Base-by-base conservation (phyloP, 225 moss, liverwort and hornwort genomes). In the Neckera pumila region DNA sequence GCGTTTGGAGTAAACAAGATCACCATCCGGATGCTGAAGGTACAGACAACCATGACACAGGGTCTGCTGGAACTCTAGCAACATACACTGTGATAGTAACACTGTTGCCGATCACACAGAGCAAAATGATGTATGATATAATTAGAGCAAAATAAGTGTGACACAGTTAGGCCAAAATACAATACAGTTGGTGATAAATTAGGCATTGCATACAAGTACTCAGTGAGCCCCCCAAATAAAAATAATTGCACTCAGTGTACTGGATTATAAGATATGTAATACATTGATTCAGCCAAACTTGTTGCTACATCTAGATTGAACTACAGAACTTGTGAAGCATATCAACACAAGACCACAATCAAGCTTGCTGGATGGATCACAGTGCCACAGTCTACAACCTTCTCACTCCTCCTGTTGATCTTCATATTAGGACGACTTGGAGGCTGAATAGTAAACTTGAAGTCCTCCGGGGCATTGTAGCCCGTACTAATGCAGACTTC, bases 261-360 rank as follows among this genome's bases (percentile, higher is more conserved):
- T 20, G 25, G 3, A 72, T 72, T 43, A 27, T 10, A 72, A 42
- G 1, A 72, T 43, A 15, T 27, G 28, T 17, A 73, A 11, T 28
- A 45, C 28, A 73, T 40, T 14, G 40, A 13, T 71, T 73, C 73
- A 45, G 7, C 4, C 10, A 73, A 73, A 73, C 17, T 73, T 73
- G 5, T 28, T 43, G 27, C 10, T 3, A 43, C 27, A 42, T 26
- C 40, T 0, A 25, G 4, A 72, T 1, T 43, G 4, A 72, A 15
- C 2, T 10, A 27, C 0, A 4, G 2, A 43, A 43, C 6, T 17
- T 6, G 0, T 28, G 10, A 17, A 17, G 2, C 0, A 16, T 15
- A 72, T 40, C 14, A 72, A 6, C 27, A 43, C 0, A 6, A 28
- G 0, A 72, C 10, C 0, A 72, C 17, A 43, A 28, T 17, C 6